Evolutionary conservation across 1,284 basidiomycete species (phyloP).

Genomic region (Leccinum cinnamomeum): DNA sequence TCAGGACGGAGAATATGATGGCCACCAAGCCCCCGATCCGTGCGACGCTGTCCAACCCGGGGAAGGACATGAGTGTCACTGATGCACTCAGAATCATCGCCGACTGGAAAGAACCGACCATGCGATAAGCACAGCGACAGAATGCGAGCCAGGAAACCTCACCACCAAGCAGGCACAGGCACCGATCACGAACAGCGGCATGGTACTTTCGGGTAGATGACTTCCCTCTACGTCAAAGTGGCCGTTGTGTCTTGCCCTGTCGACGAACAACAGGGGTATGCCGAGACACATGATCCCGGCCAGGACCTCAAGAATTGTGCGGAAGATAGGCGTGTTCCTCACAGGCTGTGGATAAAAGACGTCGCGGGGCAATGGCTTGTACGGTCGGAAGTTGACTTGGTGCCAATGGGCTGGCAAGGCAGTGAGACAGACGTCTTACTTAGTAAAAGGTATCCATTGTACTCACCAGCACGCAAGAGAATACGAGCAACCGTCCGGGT

Average conservation of each 20-base stretch:
- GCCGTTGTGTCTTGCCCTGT: slow-evolving; percentile 44
- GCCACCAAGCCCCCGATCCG: slow-evolving; percentile 64
- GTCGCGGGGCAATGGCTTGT: slow-evolving; percentile 59
- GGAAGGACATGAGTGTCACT: slow-evolving; percentile 73
- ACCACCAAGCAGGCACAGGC: slow-evolving; percentile 69
- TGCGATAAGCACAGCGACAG: slow-evolving; percentile 13
- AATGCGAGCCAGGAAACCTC: slow-evolving; percentile 33
- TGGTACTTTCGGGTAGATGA: slow-evolving; percentile 43
- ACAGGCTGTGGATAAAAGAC: slow-evolving; percentile 33
- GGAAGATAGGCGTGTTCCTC: slow-evolving; percentile 45
- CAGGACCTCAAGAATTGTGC: slow-evolving; percentile 54
- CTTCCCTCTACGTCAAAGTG: slow-evolving; percentile 61
- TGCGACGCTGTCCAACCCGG: slow-evolving; percentile 61
- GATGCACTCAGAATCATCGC: slow-evolving; percentile 75
- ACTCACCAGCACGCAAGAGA: slow-evolving; percentile 63
- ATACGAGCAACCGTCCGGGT: slow-evolving; percentile 68
- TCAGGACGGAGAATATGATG: slow-evolving; percentile 63
- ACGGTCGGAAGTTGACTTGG: slow-evolving; percentile 64
- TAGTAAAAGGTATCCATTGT: neutral
- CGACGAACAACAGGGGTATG: slow-evolving; percentile 69
- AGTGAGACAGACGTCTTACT: slow-evolving; percentile 3
- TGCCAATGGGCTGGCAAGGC: slow-evolving; percentile 63
- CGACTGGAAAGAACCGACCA: slow-evolving; percentile 46
- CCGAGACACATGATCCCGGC: slow-evolving; percentile 65
- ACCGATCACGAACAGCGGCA: slow-evolving; percentile 60